Conservation (phyloP, 2,329 filamentous ascomycete genomes). For the Colletotrichum paranaense region DNA sequence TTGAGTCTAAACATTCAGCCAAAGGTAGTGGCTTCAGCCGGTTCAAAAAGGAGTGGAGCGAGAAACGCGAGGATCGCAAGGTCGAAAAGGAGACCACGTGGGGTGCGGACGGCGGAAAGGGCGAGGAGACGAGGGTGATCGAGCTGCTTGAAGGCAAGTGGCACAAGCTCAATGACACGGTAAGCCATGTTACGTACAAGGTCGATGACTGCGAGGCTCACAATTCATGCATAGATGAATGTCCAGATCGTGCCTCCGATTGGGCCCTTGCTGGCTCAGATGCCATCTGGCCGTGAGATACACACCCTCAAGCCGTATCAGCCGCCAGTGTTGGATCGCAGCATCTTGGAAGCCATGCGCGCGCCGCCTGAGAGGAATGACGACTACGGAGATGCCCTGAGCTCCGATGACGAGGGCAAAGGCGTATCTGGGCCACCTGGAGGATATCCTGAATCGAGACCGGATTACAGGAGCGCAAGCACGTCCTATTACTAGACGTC, state of each 20-base stretch:
- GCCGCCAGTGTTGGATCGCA: constrained; percentile 72
- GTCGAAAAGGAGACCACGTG: constrained; percentile 79
- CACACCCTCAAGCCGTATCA: constrained; percentile 77
- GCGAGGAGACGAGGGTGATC: constrained; percentile 87
- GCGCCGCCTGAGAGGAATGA: constrained; percentile 59
- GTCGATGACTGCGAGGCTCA: neutral
- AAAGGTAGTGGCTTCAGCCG: constrained; percentile 69
- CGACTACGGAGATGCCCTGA: constrained; percentile 46
- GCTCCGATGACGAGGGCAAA: constrained; percentile 52
- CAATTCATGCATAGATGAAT: constrained; percentile 69
- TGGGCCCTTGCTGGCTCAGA: constrained; percentile 77
- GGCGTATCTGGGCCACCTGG: constrained; percentile 52
- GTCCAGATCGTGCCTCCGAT: constrained; percentile 80
- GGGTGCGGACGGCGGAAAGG: constrained; percentile 85
- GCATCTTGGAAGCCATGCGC: constrained; percentile 72
- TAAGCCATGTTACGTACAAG: constrained; percentile 54
- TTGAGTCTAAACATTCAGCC: constrained; percentile 63
- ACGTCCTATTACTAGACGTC: constrained; percentile 49
- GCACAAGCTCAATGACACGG: constrained; percentile 92
- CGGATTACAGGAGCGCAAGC: constrained; percentile 52
- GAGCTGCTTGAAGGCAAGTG: constrained; percentile 91
- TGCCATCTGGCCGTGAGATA: constrained; percentile 91
- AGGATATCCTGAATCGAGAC: constrained; percentile 61
- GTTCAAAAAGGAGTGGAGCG: constrained; percentile 79
- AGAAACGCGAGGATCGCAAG: constrained; percentile 82